A percentile compares a stretch with the other conserved stretches of the same genome.
Evolutionary conservation across 176 grass and related monocot genomes (phyloP).

Genomic region (Cenchrus fungigraminus): DNA sequence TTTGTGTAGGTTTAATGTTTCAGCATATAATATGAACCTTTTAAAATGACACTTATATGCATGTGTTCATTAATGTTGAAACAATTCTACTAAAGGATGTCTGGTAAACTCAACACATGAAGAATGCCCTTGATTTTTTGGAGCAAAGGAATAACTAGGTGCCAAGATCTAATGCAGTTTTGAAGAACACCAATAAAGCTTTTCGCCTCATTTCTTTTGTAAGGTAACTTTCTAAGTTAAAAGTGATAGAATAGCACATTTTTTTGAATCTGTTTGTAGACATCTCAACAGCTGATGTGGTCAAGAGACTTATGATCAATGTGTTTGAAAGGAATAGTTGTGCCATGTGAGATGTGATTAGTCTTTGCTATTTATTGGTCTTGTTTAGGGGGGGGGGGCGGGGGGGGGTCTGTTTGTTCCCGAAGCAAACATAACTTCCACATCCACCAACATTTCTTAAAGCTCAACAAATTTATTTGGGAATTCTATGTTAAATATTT

Average conservation of each 20-base stretch:
- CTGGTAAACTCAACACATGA: conserved; percentile 46
- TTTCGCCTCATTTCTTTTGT: conserved; percentile 44
- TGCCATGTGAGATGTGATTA: background rate
- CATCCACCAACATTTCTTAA: too few species aligned
- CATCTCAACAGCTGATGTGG: background rate
- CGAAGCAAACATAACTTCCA: too few species aligned
- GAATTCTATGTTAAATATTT: too few species aligned
- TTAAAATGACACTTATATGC: conserved; percentile 23
- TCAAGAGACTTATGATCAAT: background rate
- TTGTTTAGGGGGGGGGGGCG: too few species aligned
- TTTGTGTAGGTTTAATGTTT: conserved; percentile 56
- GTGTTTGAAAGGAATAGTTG: background rate
- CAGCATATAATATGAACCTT: background rate
- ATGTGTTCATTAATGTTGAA: conserved; percentile 36
- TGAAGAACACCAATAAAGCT: conserved; percentile 49
- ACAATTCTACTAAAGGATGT: conserved; percentile 80
- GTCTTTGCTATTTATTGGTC: too few species aligned
- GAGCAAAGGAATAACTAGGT: conserved; percentile 69
- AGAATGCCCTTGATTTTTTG: conserved; percentile 74
- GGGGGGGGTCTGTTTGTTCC: too few species aligned
- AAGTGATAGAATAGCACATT: background rate
- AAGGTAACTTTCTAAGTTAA: conserved; percentile 44
- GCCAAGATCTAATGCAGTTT: conserved; percentile 57
- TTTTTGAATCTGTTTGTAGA: background rate
- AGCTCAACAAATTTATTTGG: too few species aligned